phyloP scores from a whole-genome alignment of 495 filamentous ascomycete genomes.

The Aspergillus sclerotiicarbonarius region DNA sequence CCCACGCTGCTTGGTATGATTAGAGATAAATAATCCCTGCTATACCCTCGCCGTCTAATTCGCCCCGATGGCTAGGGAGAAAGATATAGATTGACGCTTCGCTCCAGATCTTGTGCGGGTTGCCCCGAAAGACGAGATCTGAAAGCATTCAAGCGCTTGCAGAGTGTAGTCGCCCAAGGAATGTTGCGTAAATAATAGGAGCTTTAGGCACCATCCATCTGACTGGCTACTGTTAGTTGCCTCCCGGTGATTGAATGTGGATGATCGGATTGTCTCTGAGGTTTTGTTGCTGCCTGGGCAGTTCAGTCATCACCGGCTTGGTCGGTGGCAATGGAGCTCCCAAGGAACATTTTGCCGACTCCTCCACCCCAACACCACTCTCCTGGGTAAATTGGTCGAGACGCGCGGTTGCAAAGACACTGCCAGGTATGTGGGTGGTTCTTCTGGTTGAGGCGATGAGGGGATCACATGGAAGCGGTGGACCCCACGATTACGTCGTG shows the following conservation, averaged over 20 bases:
- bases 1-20: not conserved
- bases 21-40: not conserved
- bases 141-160: not conserved
- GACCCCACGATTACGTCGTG: constrained; percentile 19
- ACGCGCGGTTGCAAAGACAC: not conserved
- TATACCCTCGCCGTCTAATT: not conserved
- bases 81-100: not conserved
- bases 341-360: not conserved
- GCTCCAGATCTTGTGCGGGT: not conserved
- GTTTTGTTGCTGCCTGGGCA: constrained; percentile 22
- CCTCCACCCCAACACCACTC: not conserved
- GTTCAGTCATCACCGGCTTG: not conserved
- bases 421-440: constrained; percentile 1
- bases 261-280: not conserved
- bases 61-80: not conserved
- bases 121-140: not conserved
- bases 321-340: constrained; percentile 15
- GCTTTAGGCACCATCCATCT: not conserved
- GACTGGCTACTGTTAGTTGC: not conserved
- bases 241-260: not conserved
- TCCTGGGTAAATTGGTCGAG: not conserved
- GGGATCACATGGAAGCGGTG: constrained; percentile 15
- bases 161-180: not conserved
- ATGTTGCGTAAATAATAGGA: not conserved
- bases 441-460: constrained; percentile 3